Evolutionary conservation across 202 grass and related monocot genomes (phyloP).

Genomic region (Cymbopogon flexuosus): DNA sequence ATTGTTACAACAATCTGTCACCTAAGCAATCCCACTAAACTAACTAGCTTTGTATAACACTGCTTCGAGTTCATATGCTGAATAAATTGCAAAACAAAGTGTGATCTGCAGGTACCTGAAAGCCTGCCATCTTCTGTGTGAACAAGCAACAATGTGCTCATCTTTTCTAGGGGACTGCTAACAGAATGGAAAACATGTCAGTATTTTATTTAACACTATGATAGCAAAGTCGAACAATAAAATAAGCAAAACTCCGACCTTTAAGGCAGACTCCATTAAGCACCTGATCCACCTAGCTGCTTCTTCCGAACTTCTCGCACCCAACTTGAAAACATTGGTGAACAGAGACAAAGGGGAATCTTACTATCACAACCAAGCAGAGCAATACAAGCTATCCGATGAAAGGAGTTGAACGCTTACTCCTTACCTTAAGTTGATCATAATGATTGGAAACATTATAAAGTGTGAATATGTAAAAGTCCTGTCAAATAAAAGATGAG

Average conservation of each 20-base stretch:
- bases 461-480: constrained; percentile 92
- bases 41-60: neutral
- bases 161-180: constrained; percentile 58
- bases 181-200: constrained; percentile 28
- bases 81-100: constrained; percentile 20
- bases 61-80: neutral
- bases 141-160: constrained; percentile 68
- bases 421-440: constrained; percentile 76
- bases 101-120: constrained; percentile 46
- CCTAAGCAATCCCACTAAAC: neutral
- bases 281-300: constrained; percentile 87
- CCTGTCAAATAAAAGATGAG: constrained; percentile 43
- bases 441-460: constrained; percentile 80
- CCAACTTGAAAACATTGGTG: constrained; percentile 59
- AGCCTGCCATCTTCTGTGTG: constrained; percentile 78
- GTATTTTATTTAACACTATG: constrained; percentile 32
- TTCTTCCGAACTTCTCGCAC: constrained; percentile 95
- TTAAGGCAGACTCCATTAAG: constrained; percentile 84
- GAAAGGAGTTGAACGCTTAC: constrained; percentile 7
- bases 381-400: constrained; percentile 1
- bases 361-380: constrained; percentile 13
- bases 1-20: neutral
- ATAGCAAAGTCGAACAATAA: constrained; percentile 20
- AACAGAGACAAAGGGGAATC: constrained; percentile 8
- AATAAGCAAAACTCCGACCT: constrained; percentile 49